A percentile compares a stretch with the other conserved stretches of the same genome.
Evolutionary conservation across 2,329 filamentous ascomycete species (phyloP).

Genomic region (Myriangium duriaei): DNA sequence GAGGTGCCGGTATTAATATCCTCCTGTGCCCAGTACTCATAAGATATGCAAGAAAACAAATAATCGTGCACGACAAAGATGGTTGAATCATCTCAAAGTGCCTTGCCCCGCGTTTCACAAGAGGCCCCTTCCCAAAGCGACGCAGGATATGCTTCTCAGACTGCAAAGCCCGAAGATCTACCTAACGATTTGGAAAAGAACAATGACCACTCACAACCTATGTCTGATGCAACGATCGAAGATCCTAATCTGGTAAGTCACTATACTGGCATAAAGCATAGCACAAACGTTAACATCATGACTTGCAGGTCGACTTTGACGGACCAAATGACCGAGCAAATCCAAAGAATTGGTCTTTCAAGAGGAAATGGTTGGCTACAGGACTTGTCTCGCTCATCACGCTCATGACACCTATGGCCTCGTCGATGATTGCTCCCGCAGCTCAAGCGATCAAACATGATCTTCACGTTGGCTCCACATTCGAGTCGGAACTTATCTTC

Average conservation of each 20-base stretch:
- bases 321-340: constrained; percentile 33
- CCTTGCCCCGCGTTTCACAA: too few species aligned
- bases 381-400: constrained; percentile 30
- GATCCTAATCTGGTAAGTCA: constrained; percentile 8
- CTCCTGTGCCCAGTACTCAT: too few species aligned
- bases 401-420: constrained; percentile 27
- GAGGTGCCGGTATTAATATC: too few species aligned
- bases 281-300: background rate
- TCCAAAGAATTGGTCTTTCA: constrained; percentile 34
- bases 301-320: constrained; percentile 34
- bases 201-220: too few species aligned
- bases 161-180: too few species aligned
- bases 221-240: too few species aligned
- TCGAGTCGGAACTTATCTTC: constrained; percentile 19
- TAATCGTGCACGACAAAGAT: too few species aligned
- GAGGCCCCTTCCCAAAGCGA: too few species aligned
- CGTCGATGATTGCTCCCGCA: constrained; percentile 28
- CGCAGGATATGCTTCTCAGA: too few species aligned
- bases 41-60: too few species aligned
- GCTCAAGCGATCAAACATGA: constrained; percentile 19
- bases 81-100: too few species aligned
- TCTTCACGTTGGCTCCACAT: constrained; percentile 17
- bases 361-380: constrained; percentile 33
- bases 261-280: background rate
- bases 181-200: too few species aligned